Evolutionary conservation across 176 grass and related monocot genomes (phyloP), one percentile per base, ranked within the genome.

Genomic region (Zoysia japonica): DNA sequence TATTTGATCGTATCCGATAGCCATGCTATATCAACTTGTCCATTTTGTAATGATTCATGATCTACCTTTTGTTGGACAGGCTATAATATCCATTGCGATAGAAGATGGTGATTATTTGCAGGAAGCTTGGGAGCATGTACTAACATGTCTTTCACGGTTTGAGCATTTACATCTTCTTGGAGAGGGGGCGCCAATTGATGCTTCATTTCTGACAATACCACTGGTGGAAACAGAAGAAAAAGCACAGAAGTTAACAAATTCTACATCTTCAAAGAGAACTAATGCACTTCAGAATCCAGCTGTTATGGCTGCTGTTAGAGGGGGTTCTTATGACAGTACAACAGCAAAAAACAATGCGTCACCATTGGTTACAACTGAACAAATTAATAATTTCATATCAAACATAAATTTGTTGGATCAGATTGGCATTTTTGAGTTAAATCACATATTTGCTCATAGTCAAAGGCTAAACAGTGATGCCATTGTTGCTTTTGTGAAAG

Each of bases 371-470:
- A 92, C 92, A 63, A 67, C 92, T 76, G 96, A 99, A 47, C 96
- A 99, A 84, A 99, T 99, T 67, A 94, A 83, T 80, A 95, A 83
- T 76, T 94, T 99, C 50, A 92, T 95, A 82, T 95, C 92, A 74
- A 99, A 95, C 53, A 89, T 98, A 86, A 94, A 98, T 88, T 71
- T 99, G 57, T 74, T 99, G 75, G 96, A 99, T 19, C 96, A 99
- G 81, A 95, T 99, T 76, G 96, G 96, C 75, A 94, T 89, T 89
- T 92, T 92, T 76, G 96, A 99, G 82, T 81, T 99, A 74, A 99
- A 99, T 86, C 96, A 95, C 82, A 95, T 99, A 87, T 99, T 99
- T 89, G 90, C 92, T 83, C 90, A 95, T 87, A 99, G 96, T 76
- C 92, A 90, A 78, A 95, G 92, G 71, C 80, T 99, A 78, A 99